These are phyloP conservation scores for Sclerotinia glacialis DNA, from an alignment of 2,329 filamentous ascomycete genomes.

Conservation along the genomic window DNA sequence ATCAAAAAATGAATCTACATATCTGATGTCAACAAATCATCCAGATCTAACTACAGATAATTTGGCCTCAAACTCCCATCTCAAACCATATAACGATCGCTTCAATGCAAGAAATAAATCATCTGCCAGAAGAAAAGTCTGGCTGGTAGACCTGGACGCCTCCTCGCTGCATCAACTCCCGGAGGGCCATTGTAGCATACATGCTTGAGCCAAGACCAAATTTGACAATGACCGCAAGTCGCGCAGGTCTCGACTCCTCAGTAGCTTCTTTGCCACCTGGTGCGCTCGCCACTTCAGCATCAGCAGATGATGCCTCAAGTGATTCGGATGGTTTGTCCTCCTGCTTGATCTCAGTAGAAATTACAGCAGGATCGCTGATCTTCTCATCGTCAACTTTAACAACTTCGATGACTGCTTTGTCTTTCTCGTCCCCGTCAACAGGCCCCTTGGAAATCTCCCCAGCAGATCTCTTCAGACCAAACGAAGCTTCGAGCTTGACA, in stretches of 20 bases:
- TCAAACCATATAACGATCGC: neutral
- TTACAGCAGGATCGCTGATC: neutral
- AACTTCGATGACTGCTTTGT: constrained; percentile 6
- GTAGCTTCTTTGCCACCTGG: neutral
- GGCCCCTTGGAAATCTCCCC: constrained; percentile 25
- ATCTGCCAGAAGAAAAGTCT: constrained; percentile 49
- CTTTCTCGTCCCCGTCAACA: neutral
- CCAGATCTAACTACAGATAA: neutral
- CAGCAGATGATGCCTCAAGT: neutral
- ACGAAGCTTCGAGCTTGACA: constrained; percentile 15
- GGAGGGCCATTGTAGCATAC: constrained; percentile 79
- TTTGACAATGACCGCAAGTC: constrained; percentile 67
- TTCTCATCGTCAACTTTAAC: neutral
- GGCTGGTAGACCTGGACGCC: constrained; percentile 61
- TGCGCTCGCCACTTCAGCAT: neutral
- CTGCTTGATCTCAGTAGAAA: neutral
- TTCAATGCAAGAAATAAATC: constrained; percentile 8
- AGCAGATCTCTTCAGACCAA: constrained; percentile 18
- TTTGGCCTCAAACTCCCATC: constrained; percentile 10
- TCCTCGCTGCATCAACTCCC: constrained; percentile 72
- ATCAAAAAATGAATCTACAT: constrained; percentile 1
- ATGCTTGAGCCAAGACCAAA: constrained; percentile 75
- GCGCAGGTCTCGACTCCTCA: constrained; percentile 36
- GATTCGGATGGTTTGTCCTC: neutral
- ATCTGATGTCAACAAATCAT: constrained; percentile 14